Evolutionary conservation across 768 basidiomycete species (phyloP).

Genomic region (Amanita rubescens): DNA sequence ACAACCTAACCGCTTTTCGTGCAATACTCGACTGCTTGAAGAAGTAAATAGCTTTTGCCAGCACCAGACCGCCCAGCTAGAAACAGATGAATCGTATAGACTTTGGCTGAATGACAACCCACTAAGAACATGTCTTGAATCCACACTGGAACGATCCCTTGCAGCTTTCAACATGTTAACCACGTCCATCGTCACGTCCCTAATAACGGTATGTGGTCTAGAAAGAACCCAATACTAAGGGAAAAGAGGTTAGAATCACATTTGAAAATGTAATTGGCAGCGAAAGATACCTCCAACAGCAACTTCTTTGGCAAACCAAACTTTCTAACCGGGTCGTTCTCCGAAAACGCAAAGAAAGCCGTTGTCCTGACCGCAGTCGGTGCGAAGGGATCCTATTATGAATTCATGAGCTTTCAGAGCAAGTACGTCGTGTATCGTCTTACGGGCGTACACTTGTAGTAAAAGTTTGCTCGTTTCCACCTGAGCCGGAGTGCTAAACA

Average conservation of each 20-base stretch:
- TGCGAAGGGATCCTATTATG: conserved; percentile 19
- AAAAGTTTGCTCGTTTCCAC: no score
- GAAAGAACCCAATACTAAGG: no score
- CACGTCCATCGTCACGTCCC: no score
- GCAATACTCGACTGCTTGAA: no score
- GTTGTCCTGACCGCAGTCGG: conserved; percentile 32
- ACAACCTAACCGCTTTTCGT: no score
- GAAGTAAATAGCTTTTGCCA: no score
- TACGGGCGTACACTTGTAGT: conserved; percentile 38
- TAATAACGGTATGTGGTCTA: no score
- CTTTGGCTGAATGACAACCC: conserved; percentile 20
- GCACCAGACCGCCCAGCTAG: no score
- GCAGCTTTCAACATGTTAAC: conserved; percentile 53
- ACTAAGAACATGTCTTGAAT: no score
- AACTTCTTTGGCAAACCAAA: conserved; percentile 71
- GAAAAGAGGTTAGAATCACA: no score
- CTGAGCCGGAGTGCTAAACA: conserved; percentile 34
- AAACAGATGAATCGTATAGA: conserved; percentile 9
- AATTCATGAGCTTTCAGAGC: neutral
- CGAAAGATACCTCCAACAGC: conserved; percentile 54
- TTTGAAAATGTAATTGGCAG: no score
- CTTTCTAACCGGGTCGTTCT: conserved; percentile 47
- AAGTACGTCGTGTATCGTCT: conserved; percentile 11
- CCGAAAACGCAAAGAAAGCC: no score
- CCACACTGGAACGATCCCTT: conserved; percentile 37